Evolutionary conservation across 1,284 basidiomycete genomes (phyloP).

Genomic region (Apiotrichum akiyoshidainum): DNA sequence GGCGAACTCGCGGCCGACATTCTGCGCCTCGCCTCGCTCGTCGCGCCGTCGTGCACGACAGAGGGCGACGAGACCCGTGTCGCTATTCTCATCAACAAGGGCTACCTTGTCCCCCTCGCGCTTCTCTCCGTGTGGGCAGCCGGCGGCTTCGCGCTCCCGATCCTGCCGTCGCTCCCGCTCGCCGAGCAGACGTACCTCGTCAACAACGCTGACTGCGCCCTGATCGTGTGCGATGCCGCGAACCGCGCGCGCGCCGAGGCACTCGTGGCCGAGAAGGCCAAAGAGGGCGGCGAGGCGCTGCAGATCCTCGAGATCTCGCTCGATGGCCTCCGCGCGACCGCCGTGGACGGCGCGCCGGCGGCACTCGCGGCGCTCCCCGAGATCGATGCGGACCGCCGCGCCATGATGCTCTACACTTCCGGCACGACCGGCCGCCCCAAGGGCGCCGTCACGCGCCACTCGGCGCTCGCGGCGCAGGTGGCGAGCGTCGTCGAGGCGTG

Average conservation of each 20-base stretch:
- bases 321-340: not conserved
- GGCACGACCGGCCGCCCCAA: conserved; percentile 46
- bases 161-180: conserved; percentile 39
- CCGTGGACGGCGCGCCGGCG: not conserved
- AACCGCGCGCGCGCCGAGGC: conserved; percentile 31
- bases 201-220: conserved; percentile 28
- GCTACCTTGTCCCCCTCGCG: conserved; percentile 30
- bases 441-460: conserved; percentile 44
- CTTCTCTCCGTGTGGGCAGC: conserved; percentile 32
- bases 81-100: conserved; percentile 29
- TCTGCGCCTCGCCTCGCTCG: conserved; percentile 12
- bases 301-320: conserved; percentile 17
- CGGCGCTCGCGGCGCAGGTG: conserved; percentile 38
- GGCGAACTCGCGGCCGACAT: conserved; percentile 24
- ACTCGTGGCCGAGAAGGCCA: conserved; percentile 17
- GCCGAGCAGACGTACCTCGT: conserved; percentile 43
- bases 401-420: conserved; percentile 48
- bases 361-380: conserved; percentile 5
- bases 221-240: conserved; percentile 33
- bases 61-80: conserved; percentile 25
- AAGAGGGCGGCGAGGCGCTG: conserved; percentile 11
- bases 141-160: conserved; percentile 38
- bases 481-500: conserved; percentile 35
- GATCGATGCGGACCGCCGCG: conserved; percentile 29
- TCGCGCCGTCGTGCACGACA: not conserved